Percentiles rank a stretch among this genome's conserved stretches.
Conservation (phyloP, 2,329 filamentous ascomycete genomes). For the Microcera coccophila region DNA sequence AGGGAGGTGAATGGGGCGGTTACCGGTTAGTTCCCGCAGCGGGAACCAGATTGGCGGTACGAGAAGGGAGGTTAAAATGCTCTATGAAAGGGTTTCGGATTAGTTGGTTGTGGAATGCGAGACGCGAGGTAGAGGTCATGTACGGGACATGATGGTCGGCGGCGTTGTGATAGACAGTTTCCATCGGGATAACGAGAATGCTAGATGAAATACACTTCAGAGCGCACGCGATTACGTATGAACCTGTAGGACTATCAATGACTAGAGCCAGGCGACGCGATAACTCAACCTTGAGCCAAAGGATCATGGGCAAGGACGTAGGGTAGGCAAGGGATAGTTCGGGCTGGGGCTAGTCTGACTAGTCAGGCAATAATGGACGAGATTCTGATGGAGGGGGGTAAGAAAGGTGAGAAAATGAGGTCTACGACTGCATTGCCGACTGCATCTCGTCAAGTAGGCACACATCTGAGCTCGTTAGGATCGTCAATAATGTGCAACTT, state of each 20-base stretch:
- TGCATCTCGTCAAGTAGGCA: background rate
- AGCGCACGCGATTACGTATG: background rate
- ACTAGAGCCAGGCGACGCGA: too few relatives aligned
- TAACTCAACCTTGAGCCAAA: too few relatives aligned
- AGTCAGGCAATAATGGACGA: too few relatives aligned
- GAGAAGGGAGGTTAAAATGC: background rate
- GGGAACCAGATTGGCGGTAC: background rate
- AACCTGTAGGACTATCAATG: background rate
- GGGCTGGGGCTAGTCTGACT: too few relatives aligned
- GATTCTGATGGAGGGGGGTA: background rate
- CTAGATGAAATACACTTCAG: background rate
- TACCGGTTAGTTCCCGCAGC: background rate
- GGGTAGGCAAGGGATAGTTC: too few relatives aligned
- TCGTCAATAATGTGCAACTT: background rate
- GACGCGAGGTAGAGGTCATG: background rate
- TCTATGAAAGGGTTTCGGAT: background rate
- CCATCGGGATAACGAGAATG: background rate
- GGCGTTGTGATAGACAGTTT: too few relatives aligned
- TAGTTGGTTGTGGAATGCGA: background rate
- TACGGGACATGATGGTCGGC: too few relatives aligned
- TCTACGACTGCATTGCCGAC: background rate
- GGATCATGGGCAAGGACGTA: too few relatives aligned
- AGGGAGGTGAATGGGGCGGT: background rate
- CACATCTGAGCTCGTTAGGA: background rate
- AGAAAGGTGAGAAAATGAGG: background rate